These are phyloP conservation scores for Blepharisma japonicum DNA, from an alignment of 73 alveolate species.

Conservation along the genomic window DNA sequence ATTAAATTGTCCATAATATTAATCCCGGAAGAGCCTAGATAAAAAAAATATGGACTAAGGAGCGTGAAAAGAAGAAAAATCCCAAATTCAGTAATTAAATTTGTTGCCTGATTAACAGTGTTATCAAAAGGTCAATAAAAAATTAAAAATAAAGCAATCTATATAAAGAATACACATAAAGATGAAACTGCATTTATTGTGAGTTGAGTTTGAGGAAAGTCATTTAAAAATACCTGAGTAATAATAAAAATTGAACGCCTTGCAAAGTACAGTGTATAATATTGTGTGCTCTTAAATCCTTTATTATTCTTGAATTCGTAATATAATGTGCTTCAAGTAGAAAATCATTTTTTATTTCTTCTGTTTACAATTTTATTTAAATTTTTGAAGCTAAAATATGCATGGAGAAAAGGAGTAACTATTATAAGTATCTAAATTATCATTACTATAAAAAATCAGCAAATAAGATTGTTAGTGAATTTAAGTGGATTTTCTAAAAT, in stretches of 20 bases:
- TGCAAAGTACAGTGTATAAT: not conserved
- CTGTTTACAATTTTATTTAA: not conserved
- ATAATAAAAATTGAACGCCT: not conserved
- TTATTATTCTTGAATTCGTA: conserved; percentile 7
- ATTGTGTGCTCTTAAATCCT: conserved; percentile 15
- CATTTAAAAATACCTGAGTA: not conserved
- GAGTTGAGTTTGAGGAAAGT: not conserved
- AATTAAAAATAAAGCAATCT: not conserved
- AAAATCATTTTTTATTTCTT: not conserved
- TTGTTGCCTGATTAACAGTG: not conserved
- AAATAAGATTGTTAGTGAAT: too few relatives aligned
- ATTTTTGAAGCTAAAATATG: not conserved
- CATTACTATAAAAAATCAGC: too few relatives aligned
- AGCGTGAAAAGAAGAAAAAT: too few relatives aligned
- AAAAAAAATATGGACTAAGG: too few relatives aligned
- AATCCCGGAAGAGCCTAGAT: too few relatives aligned
- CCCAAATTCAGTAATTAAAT: not conserved
- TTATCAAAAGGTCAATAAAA: not conserved
- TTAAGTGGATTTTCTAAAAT: too few relatives aligned
- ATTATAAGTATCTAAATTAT: too few relatives aligned
- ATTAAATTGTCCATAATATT: too few relatives aligned
- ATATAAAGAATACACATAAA: not conserved
- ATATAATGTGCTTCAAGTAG: not conserved
- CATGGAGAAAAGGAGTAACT: not conserved
- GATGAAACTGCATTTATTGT: not conserved